Conservation (phyloP, 2,329 filamentous ascomycete species). For the Cladosporium oxysporum region DNA sequence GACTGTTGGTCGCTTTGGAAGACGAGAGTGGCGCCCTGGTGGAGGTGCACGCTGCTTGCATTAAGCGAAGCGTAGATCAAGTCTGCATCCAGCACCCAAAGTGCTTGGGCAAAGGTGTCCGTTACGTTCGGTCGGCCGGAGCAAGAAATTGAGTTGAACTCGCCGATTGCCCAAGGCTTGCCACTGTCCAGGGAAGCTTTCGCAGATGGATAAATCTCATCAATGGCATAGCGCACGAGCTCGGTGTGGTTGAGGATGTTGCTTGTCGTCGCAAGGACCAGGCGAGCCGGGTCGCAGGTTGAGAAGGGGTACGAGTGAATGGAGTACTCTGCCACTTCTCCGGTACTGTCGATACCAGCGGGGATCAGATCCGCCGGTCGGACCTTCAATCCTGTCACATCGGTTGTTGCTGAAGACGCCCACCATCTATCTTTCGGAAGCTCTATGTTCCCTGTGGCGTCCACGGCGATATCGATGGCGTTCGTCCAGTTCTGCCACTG, state of each 20-base stretch:
- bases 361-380: slow-evolving; percentile 34
- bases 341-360: slow-evolving; percentile 29
- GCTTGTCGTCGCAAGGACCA: slow-evolving; percentile 29
- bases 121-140: slow-evolving; percentile 43
- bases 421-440: slow-evolving; percentile 29
- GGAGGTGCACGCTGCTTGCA: slow-evolving; percentile 41
- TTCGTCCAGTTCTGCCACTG: slow-evolving; percentile 36
- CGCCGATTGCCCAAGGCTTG: slow-evolving; percentile 39
- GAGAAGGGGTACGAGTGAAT: slow-evolving; percentile 37
- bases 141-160: slow-evolving; percentile 47
- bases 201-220: slow-evolving; percentile 34
- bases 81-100: slow-evolving; percentile 44
- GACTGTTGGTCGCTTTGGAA: slow-evolving; percentile 34
- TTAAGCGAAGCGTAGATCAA: slow-evolving; percentile 44
- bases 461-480: slow-evolving; percentile 31
- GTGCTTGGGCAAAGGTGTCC: slow-evolving; percentile 45
- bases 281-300: slow-evolving; percentile 32
- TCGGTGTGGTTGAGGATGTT: slow-evolving; percentile 36
- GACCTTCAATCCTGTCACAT: slow-evolving; percentile 32
- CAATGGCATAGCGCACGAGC: slow-evolving; percentile 30
- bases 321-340: slow-evolving; percentile 33
- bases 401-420: slow-evolving; percentile 35
- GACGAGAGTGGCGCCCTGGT: slow-evolving; percentile 36
- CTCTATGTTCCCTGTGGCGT: slow-evolving; percentile 17
- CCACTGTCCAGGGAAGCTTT: slow-evolving; percentile 32